Percentiles rank a stretch among this genome's conserved stretches.
Conservation (phyloP, 225 moss, liverwort and hornwort genomes). For the Straminergon stramineum region DNA sequence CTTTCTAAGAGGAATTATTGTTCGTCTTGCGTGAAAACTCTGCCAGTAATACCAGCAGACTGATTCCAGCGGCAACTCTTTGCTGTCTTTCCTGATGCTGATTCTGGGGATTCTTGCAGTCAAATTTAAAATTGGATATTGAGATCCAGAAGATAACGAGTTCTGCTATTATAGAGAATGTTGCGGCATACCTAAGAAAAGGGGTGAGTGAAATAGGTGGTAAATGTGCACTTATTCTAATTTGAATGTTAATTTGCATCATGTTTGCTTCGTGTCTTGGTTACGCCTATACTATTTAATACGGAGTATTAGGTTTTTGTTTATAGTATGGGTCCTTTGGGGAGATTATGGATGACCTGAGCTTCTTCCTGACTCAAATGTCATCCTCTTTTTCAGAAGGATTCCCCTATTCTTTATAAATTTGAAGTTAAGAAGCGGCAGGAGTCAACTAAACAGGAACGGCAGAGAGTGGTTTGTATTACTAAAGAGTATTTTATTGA, state of each 20-base stretch:
- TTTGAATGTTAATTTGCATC: background rate
- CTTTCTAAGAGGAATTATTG: background rate
- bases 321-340: background rate
- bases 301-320: background rate
- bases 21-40: background rate
- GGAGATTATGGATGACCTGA: background rate
- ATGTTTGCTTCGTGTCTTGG: background rate
- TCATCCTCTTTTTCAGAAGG: slow-evolving; percentile 40
- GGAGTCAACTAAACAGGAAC: slow-evolving; percentile 64
- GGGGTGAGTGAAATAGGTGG: slow-evolving; percentile 47
- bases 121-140: slow-evolving; percentile 71
- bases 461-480: slow-evolving; percentile 69
- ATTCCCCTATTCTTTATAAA: slow-evolving; percentile 73
- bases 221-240: background rate
- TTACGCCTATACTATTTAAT: background rate
- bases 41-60: background rate
- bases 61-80: background rate
- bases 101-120: slow-evolving; percentile 44
- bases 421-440: slow-evolving; percentile 85
- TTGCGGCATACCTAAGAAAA: slow-evolving; percentile 80
- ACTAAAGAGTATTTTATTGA: slow-evolving; percentile 77
- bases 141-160: slow-evolving; percentile 91
- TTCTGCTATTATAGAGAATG: slow-evolving; percentile 88
- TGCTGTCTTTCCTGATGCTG: background rate
- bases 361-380: background rate